Evolutionary conservation across 2,329 filamentous ascomycete genomes (phyloP), one percentile per base, ranked within the genome.

Genomic region (Sclerotinia minor): DNA sequence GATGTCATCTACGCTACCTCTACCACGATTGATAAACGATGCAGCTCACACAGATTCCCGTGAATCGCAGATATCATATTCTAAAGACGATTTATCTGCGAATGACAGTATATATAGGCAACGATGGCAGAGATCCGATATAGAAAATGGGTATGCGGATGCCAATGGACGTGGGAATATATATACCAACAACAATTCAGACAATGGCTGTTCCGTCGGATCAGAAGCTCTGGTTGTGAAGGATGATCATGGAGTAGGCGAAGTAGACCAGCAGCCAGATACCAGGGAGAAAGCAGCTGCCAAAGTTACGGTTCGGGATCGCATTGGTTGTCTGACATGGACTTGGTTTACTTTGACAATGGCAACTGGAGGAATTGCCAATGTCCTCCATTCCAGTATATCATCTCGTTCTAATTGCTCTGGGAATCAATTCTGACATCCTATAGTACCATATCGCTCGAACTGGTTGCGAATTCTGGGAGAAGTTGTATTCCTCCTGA

Each of bases 261-360:
- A n/a, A 45, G n/a, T 29, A 54, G 47, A 57, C 54, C 38, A 67
- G 55, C 44, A 66, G 35, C 49, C 8, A 21, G 67, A 57, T 17
- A 65, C 63, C n/a, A 58, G 52, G n/a, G 67, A 67, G 41, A 61
- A 73, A 73, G 21, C 75, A 77, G 49, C 64, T 77, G 75, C 54
- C 60, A 44, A 69, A 58, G 52, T 84, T 57, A 77, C 82, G 21
- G 73, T 85, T 59, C 79, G 80, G 49, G 84, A 85, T 69, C 78
- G 84, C 47, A 82, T 86, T 68, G 80, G 79, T 52, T 85, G 59
- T 53, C 38, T 29, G 82, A 81, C 81, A 72, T 94, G 91, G 91
- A 92, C 90, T 0, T 94, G 88, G 83, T 94, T 93, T 74, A 92
- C 90, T 29, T 72, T 77, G 69, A 73, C 66, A 32, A 72, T 85